A percentile compares a stretch with the other conserved stretches of the same genome.
These are phyloP conservation scores for Neurospora africana DNA, from an alignment of 495 filamentous ascomycete genomes.

Conservation along the genomic window DNA sequence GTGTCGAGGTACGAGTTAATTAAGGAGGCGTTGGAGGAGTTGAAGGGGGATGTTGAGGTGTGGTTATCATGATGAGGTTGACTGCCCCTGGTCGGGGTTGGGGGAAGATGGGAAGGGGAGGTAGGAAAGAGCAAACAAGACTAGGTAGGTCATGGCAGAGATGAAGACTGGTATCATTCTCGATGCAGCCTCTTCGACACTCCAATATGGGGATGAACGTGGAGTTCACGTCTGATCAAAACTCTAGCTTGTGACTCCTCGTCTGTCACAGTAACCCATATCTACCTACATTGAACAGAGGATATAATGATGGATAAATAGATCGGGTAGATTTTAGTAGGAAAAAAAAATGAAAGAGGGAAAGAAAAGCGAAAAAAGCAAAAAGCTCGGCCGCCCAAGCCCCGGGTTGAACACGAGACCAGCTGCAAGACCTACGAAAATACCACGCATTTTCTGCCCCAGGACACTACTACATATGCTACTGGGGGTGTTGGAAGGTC, in stretches of 20 bases:
- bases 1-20: slow-evolving; percentile 14
- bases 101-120: neutral
- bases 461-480: neutral
- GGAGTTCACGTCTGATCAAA: too few species aligned
- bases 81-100: neutral
- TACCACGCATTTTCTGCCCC: neutral
- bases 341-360: neutral
- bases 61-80: slow-evolving; percentile 3
- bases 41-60: neutral
- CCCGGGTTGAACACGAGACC: neutral
- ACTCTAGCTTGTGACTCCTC: too few species aligned
- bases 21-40: slow-evolving; percentile 5
- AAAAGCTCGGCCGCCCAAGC: neutral
- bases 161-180: neutral
- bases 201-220: too few species aligned
- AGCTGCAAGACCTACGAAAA: neutral
- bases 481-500: neutral
- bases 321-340: neutral
- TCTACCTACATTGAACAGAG: too few species aligned
- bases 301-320: too few species aligned
- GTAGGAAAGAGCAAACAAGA: neutral
- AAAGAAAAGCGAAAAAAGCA: neutral
- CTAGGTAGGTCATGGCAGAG: neutral
- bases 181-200: neutral
- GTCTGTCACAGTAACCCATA: too few species aligned